Evolutionary conservation across 2,329 filamentous ascomycete genomes (phyloP).

Genomic region (Aureobasidium uvarum): DNA sequence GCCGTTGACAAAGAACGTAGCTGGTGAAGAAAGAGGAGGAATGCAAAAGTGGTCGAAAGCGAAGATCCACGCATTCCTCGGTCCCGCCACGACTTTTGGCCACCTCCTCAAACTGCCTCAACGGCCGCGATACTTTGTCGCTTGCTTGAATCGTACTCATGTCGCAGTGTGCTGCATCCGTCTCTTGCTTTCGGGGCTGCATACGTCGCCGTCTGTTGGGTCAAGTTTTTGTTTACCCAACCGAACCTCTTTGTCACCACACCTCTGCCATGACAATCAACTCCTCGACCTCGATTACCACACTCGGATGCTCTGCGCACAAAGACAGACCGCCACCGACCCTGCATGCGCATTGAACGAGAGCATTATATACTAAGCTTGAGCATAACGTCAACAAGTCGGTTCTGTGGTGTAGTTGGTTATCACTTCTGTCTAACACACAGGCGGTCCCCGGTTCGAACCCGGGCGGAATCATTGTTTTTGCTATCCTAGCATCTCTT

Average conservation of each 20-base stretch:
- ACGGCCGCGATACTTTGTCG: not conserved
- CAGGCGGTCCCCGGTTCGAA: slow-evolving; percentile 20
- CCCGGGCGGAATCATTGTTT: slow-evolving; percentile 16
- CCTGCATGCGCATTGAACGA: not conserved
- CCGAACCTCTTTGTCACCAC: not conserved
- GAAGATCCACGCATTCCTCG: not conserved
- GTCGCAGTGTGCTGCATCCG: not conserved
- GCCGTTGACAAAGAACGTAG: no score
- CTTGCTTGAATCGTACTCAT: not conserved
- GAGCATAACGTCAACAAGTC: not conserved
- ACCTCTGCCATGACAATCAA: no score
- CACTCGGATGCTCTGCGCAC: not conserved
- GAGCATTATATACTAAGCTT: no score
- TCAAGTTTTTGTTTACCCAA: no score
- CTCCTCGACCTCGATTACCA: no score
- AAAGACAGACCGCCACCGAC: not conserved
- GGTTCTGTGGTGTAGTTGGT: slow-evolving; percentile 24
- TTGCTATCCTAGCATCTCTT: not conserved
- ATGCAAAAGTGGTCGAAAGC: not conserved
- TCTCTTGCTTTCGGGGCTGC: not conserved
- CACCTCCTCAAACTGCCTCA: not conserved
- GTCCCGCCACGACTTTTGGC: slow-evolving; percentile 7
- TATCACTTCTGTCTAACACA: slow-evolving; percentile 25
- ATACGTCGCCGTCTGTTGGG: no score
- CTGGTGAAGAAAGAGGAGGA: not conserved